Base-by-base conservation (phyloP, 2,329 filamentous ascomycete genomes). In the Xylariaceae sp. region DNA sequence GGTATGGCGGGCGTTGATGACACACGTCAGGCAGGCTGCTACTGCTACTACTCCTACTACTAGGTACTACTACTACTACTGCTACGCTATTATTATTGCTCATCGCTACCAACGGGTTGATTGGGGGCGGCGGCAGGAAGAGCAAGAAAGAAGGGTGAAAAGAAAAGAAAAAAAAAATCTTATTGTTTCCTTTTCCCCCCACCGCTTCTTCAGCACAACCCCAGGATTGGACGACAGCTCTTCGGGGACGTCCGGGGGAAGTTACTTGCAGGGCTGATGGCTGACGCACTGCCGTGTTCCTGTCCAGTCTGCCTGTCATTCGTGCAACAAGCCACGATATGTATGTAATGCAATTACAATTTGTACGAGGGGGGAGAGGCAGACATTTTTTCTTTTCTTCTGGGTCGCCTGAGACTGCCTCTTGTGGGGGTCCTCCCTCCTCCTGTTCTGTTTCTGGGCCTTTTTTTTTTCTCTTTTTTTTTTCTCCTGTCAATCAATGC, bases 151-250 rank as follows among this genome's bases (percentile, higher is more conserved):
- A 29, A 29, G 26, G 26, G 10, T 5, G 6, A 29, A 29, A 5
- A 29, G 6, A 37, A 37, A 10, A 37, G 14, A 37, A 37, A 37
- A 37, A 16, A 37, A 37, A 37, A 12, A 37, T 7, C 3, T 37
- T 16, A 37, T 4, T 23, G 10, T 23, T 26, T 56, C 45, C n/a
- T n/a, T n/a, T 50, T 46, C 47, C 23, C 46, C 45, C 56, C 58
- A 61, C 61, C 61, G 58, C 61, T 52, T 61, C 61, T 63, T 59
- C 59, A 61, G 61, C 61, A 54, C 58, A 59, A 61, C 56, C 53
- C 48, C 48, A 52, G 58, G 56, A 61, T 61, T 59, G 59, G 56
- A 48, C 51, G 14, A 57, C 52, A 48, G 37, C 49, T 32, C 29
- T 47, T 63, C 61, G 61, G 61, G 61, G 61, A 63, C 59, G 56